Evolutionary conservation across 176 grass and related monocot species (phyloP).

Genomic region (Oryza nivara): DNA sequence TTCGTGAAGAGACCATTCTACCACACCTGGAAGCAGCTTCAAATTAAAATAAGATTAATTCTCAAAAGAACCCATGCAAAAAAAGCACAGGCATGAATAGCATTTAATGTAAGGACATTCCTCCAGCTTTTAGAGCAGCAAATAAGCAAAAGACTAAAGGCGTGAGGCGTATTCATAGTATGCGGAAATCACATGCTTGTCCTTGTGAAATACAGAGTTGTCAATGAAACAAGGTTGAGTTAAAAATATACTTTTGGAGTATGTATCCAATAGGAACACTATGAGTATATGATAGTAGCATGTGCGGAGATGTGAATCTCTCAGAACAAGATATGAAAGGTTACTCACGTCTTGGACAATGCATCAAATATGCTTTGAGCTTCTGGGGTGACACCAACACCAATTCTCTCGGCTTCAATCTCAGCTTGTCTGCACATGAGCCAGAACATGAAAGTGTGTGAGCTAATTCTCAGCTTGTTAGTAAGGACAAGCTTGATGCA

Average conservation of each 20-base stretch:
- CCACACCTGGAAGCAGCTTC: background rate
- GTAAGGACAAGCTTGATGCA: constrained; percentile 16
- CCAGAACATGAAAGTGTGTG: constrained; percentile 9
- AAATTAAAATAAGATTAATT: background rate
- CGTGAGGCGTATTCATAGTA: background rate
- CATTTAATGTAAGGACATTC: background rate
- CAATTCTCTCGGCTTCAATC: constrained; percentile 88
- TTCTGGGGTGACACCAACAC: constrained; percentile 86
- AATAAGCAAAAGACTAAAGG: background rate
- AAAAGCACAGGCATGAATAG: background rate
- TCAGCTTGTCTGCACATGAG: constrained; percentile 73
- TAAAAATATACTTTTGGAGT: background rate
- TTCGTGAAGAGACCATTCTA: background rate
- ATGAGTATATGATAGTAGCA: background rate
- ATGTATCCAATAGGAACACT: background rate
- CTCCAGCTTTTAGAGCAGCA: background rate
- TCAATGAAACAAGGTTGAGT: constrained; percentile 14
- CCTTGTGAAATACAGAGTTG: background rate
- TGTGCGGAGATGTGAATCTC: background rate
- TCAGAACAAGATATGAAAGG: constrained; percentile 16
- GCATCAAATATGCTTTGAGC: constrained; percentile 98
- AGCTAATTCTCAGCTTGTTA: constrained; percentile 20
- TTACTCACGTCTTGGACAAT: constrained; percentile 84
- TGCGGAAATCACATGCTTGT: background rate
- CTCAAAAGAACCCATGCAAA: background rate